Evolutionary conservation across 352 stramenopile genomes (phyloP).

Genomic region (Phytophthora pseudosyringae): DNA sequence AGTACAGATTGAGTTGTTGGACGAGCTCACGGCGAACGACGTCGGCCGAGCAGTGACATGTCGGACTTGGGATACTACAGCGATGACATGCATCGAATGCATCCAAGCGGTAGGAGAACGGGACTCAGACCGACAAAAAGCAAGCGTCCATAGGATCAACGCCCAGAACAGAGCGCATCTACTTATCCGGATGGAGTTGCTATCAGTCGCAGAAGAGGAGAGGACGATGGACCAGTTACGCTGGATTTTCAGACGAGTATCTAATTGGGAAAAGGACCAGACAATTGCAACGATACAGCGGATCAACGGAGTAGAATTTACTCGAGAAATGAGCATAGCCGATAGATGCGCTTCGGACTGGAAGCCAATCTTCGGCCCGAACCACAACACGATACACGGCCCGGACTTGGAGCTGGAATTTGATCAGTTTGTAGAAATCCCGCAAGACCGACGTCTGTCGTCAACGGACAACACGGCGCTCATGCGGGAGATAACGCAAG

Average conservation of each 20-base stretch:
- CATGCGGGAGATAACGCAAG: neutral
- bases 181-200: no score
- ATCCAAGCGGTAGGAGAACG: no score
- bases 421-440: neutral
- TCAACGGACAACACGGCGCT: neutral
- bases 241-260: neutral
- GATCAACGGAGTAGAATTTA: neutral
- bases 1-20: no score
- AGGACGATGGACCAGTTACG: no score
- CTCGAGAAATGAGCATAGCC: neutral
- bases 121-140: no score
- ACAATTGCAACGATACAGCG: neutral
- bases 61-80: no score
- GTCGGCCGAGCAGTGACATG: no score
- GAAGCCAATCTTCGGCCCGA: neutral
- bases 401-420: neutral
- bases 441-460: neutral
- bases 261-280: conserved; percentile 3
- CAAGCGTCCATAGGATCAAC: no score
- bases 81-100: no score
- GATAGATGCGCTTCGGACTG: conserved; percentile 3
- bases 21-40: no score
- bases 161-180: no score
- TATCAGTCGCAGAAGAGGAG: no score
- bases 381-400: neutral